Percentiles rank a stretch among this genome's conserved stretches.
Conservation (phyloP, 495 filamentous ascomycete species). For the Talaromyces proteolyticus region DNA sequence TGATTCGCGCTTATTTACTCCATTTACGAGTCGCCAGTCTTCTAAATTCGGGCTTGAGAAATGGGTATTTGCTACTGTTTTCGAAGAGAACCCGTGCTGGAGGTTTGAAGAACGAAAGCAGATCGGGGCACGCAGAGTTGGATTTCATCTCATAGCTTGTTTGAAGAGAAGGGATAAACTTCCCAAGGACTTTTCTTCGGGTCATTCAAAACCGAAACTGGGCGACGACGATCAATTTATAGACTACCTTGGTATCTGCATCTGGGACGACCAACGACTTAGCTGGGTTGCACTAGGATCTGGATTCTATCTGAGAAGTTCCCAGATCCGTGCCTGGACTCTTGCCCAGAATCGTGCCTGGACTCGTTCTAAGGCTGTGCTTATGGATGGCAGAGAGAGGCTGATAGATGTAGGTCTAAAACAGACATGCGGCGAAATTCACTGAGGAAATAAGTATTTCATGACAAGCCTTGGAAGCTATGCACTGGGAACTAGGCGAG, state of each 20-base stretch:
- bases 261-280: background rate
- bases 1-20: slow-evolving; percentile 1
- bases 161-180: slow-evolving; percentile 1
- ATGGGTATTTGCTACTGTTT: slow-evolving; percentile 1
- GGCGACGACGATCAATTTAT: slow-evolving; percentile 1
- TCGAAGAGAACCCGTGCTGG: background rate
- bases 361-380: background rate
- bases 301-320: background rate
- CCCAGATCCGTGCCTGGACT: background rate
- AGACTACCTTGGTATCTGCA: slow-evolving; percentile 1
- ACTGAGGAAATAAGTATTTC: slow-evolving; percentile 3
- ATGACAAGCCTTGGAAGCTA: slow-evolving; percentile 5
- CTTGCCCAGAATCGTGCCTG: background rate
- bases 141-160: background rate
- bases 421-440: background rate
- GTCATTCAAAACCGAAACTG: background rate
- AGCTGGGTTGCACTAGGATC: background rate
- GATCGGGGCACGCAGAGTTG: background rate
- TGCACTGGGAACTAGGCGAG: slow-evolving; percentile 9
- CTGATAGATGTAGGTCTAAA: background rate
- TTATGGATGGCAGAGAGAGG: background rate
- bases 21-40: slow-evolving; percentile 1
- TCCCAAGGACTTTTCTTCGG: background rate
- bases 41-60: slow-evolving; percentile 1
- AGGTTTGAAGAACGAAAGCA: slow-evolving; percentile 1